Evolutionary conservation across 164 flowering plant species (phyloP).

Genomic region (Stephania cephalantha): DNA sequence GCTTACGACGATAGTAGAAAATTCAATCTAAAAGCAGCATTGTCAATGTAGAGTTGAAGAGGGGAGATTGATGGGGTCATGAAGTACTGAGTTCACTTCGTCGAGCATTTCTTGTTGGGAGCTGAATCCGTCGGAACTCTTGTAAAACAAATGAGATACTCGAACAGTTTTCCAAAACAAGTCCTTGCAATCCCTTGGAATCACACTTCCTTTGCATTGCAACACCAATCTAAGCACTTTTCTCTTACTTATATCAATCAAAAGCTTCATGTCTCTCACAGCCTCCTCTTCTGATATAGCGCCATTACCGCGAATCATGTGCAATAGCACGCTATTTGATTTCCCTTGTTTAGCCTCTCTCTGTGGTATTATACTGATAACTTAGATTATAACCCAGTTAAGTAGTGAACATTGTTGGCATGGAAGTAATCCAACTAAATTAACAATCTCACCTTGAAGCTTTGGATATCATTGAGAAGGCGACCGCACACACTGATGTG

Average conservation of each 20-base stretch:
- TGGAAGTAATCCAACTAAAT: too few species aligned
- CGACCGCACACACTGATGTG: slow-evolving; percentile 26
- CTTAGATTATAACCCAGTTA: neutral
- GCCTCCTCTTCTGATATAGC: slow-evolving; percentile 40
- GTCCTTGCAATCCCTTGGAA: slow-evolving; percentile 79
- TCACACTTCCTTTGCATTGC: slow-evolving; percentile 37
- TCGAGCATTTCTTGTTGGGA: slow-evolving; percentile 36
- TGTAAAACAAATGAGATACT: slow-evolving; percentile 61
- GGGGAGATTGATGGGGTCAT: slow-evolving; percentile 19
- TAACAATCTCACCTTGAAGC: slow-evolving; percentile 19
- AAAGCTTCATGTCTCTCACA: slow-evolving; percentile 24
- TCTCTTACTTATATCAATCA: slow-evolving; percentile 33
- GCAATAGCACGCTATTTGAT: slow-evolving; percentile 54
- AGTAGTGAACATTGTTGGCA: neutral
- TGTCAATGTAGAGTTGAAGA: neutral
- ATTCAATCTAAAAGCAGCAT: too few species aligned
- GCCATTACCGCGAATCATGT: slow-evolving; percentile 29
- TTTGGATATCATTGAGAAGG: slow-evolving; percentile 29
- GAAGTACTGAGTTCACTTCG: slow-evolving; percentile 38
- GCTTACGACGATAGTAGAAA: too few species aligned
- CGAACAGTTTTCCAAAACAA: slow-evolving; percentile 73
- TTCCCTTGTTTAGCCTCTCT: slow-evolving; percentile 48
- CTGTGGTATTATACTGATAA: slow-evolving; percentile 13
- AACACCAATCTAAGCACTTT: slow-evolving; percentile 58
- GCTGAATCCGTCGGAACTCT: slow-evolving; percentile 64